Evolutionary conservation across 1,284 basidiomycete genomes (phyloP).

Genomic region (Ganoderma meredithae): DNA sequence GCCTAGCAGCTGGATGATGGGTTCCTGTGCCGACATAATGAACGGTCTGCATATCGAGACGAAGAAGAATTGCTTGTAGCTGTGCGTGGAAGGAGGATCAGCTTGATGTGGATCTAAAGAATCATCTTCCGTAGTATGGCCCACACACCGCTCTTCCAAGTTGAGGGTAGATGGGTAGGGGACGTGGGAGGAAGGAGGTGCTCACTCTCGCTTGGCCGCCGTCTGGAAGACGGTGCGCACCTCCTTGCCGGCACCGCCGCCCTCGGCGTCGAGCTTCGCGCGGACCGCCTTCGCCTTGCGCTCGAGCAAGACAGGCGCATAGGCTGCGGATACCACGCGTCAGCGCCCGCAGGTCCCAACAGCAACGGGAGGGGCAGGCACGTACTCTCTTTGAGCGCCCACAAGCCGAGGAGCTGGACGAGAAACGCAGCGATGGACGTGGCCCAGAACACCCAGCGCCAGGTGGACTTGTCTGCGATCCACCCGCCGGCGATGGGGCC

Average conservation of each 20-base stretch:
- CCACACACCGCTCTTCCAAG: too few species aligned
- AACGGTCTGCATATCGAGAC: constrained; percentile 56
- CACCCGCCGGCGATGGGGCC: constrained; percentile 73
- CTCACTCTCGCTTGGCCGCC: constrained; percentile 36
- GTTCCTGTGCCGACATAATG: constrained; percentile 53
- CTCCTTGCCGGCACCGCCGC: constrained; percentile 40
- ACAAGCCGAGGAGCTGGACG: constrained; percentile 60
- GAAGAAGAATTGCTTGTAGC: constrained; percentile 52
- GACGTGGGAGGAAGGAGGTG: too few species aligned
- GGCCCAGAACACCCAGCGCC: constrained; percentile 76
- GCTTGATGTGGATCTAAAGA: background rate
- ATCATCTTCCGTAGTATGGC: too few species aligned
- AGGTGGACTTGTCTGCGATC: constrained; percentile 66
- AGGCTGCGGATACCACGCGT: constrained; percentile 45
- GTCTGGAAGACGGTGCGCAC: constrained; percentile 56
- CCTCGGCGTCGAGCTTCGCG: constrained; percentile 54
- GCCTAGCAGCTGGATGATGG: constrained; percentile 54
- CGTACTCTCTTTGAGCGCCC: constrained; percentile 71
- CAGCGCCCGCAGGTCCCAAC: background rate
- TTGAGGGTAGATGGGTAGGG: too few species aligned
- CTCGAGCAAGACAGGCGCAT: constrained; percentile 66
- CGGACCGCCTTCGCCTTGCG: constrained; percentile 62
- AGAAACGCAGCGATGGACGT: constrained; percentile 60
- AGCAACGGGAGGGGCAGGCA: constrained; percentile 3
- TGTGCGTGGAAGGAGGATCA: constrained; percentile 25